These are phyloP conservation scores for Diphasiastrum complanatum DNA, from an alignment of 83 land plant species.

Conservation along the genomic window DNA sequence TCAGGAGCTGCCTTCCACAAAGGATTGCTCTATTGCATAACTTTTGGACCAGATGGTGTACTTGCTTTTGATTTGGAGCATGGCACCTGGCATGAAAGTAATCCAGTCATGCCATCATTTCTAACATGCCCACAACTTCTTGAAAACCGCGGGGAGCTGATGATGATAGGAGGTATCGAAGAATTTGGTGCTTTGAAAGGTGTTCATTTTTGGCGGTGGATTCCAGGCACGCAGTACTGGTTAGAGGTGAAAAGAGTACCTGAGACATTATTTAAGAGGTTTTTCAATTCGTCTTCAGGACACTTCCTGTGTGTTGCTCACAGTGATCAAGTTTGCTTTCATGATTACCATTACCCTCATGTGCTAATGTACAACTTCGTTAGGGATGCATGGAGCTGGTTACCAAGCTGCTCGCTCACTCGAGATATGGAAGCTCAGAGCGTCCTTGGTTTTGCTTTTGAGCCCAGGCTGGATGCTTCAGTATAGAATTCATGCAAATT, in stretches of 20 bases:
- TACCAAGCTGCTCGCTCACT: conserved; percentile 31
- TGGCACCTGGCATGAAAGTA: conserved; percentile 24
- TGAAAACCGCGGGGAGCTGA: conserved; percentile 25
- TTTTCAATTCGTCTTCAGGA: conserved; percentile 19
- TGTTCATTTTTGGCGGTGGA: conserved; percentile 41
- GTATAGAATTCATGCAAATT: too few relatives aligned
- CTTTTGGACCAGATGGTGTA: conserved; percentile 28
- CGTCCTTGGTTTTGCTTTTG: conserved; percentile 5
- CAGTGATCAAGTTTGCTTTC: conserved; percentile 38
- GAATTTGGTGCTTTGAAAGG: conserved; percentile 33
- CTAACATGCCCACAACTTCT: conserved; percentile 31
- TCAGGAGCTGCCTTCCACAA: conserved; percentile 27
- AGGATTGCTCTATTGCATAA: conserved; percentile 20
- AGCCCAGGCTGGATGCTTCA: conserved; percentile 7
- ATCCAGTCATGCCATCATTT: conserved; percentile 22
- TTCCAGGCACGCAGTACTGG: conserved; percentile 32
- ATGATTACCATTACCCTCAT: conserved; percentile 16
- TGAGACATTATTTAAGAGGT: conserved; percentile 31
- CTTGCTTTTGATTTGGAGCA: conserved; percentile 21
- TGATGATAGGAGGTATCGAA: conserved; percentile 50
- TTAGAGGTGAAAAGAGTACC: conserved; percentile 34
- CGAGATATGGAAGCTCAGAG: conserved; percentile 3
- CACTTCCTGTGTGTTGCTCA: conserved; percentile 34
- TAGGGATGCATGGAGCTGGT: conserved; percentile 40
- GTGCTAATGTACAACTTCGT: conserved; percentile 39